Percentiles rank a stretch among this genome's conserved stretches.
These are phyloP conservation scores for Lagerstroemia speciosa DNA, from an alignment of 345 rosid species.

Conservation along the genomic window DNA sequence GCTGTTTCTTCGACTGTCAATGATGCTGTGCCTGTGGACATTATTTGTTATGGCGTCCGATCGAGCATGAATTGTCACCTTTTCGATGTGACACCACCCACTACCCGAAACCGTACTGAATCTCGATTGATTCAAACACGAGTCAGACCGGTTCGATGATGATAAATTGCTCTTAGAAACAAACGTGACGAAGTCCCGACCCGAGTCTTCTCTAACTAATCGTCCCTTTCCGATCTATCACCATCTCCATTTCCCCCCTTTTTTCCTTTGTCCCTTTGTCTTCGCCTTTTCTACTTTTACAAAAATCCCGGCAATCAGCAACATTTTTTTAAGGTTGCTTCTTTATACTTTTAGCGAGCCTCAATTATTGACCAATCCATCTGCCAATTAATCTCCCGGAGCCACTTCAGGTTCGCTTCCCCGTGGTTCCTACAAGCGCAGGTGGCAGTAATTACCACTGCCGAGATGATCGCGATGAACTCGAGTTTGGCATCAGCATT, in stretches of 20 bases:
- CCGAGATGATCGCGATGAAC: too few species aligned
- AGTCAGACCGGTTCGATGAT: too few species aligned
- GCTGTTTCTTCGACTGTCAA: too few species aligned
- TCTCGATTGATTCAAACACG: too few species aligned
- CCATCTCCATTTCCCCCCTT: background rate
- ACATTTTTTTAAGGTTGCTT: background rate
- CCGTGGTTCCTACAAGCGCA: background rate
- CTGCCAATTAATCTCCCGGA: background rate
- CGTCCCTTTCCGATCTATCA: background rate
- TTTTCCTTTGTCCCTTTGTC: background rate
- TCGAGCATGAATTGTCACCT: too few species aligned
- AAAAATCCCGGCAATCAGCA: background rate
- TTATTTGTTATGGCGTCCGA: too few species aligned
- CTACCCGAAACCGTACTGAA: too few species aligned
- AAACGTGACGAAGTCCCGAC: constrained; percentile 9
- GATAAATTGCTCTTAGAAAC: background rate
- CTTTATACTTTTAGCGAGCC: background rate
- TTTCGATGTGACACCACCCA: too few species aligned
- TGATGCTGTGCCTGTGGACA: too few species aligned
- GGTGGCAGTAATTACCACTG: too few species aligned
- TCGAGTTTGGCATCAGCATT: too few species aligned
- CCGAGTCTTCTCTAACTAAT: background rate
- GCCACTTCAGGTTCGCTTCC: too few species aligned
- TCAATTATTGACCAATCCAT: background rate
- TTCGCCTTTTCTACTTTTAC: background rate